Base-by-base conservation (phyloP, 306 rosid species). In the Sechiopsis laciniata region DNA sequence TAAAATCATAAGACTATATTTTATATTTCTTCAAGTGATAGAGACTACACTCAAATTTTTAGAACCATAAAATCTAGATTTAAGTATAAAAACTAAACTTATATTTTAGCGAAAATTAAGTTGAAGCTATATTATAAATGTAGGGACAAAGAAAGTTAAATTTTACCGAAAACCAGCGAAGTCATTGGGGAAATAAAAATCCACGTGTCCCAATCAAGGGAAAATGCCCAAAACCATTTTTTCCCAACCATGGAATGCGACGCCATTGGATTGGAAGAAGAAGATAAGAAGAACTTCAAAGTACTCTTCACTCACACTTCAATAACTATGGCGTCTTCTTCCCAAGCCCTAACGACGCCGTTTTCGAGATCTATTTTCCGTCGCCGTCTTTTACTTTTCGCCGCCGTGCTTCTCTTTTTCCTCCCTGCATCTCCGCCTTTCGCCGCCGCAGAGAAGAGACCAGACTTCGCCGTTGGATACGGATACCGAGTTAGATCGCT, bases 401-500 rank as follows among this genome's bases (percentile, higher is more conserved):
- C 45, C 13, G 22, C 10, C 21, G 6, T 62, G 8, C 24, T 62
- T 3, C 24, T 63, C 12, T 9, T 63, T 37, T 26, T 63, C 37
- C 40, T 9, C 70, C 10, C 48, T 63, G 3, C 26, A 3, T 63
- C 70, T 35, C 69, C 35, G 0, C 50, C 69, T 2, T 17, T 8
- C 11, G 26, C 60, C 26, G 60, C 13, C 60, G 51, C 51, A 19
- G 10, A 16, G 20, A 7, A 20, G 2, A 3, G 8, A 22, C 5
- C 12, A 22, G 37, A 58, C 42, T 4, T 4, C 17, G 29, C 42
- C 73, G 76, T 84, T 63, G 96, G 93, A 37, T 81, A 75, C 78
- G 98, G 97, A 55, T 93, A 90, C 80, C 74, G 15, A 10, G 56
- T 93, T 60, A 50, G 55, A 26, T 83, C 83, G 3, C 82, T 78